Evolutionary conservation across 1,139 yeast species (phyloP), one percentile per base, ranked within the genome.

Genomic region (Sugiyamaella xylanicola): DNA sequence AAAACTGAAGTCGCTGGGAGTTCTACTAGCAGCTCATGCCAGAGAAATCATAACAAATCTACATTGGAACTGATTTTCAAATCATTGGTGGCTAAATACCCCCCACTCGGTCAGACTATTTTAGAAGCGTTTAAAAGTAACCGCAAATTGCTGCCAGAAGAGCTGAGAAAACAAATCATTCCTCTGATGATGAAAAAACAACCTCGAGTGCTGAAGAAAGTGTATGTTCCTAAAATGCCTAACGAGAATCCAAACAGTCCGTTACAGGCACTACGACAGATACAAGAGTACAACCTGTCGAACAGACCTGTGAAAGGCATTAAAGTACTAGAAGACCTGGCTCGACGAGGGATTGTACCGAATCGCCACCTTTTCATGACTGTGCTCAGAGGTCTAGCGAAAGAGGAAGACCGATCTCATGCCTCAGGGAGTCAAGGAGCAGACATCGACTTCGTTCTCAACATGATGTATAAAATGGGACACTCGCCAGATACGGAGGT

Each of bases 261-360:
- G 19, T 27, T 36, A 3, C 47, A 53, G 13, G 52, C 56, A 9
- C 21, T 58, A 41, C 53, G 55, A 7, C 52, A 13, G 29, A 51
- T 58, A 8, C 62, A 55, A 53, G 25, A 37, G 7, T 45, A 50
- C 27, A 55, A 55, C 21, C 48, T 43, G 2, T 29, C 46, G 13
- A 48, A 49, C 15, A 42, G 45, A 8, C 56, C 62, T 8, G 60
- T 56, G 3, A 37, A 53, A 29, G 62, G 60, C 4, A 41, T 61
- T 13, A 45, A 46, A 7, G 42, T 54, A 11, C 43, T 64, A 22
- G 63, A 61, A 36, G 61, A 57, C 21, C 29, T 61, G 20, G 45
- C 53, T 8, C 51, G 63, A 11, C 54, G 62, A 27, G 61, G 66
- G 1, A 50, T 61, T 9, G 48, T 54, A 9, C 65, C 66, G 7